Base-by-base conservation (phyloP, 805 yeast species). In the Hanseniaspora occidentalis region DNA sequence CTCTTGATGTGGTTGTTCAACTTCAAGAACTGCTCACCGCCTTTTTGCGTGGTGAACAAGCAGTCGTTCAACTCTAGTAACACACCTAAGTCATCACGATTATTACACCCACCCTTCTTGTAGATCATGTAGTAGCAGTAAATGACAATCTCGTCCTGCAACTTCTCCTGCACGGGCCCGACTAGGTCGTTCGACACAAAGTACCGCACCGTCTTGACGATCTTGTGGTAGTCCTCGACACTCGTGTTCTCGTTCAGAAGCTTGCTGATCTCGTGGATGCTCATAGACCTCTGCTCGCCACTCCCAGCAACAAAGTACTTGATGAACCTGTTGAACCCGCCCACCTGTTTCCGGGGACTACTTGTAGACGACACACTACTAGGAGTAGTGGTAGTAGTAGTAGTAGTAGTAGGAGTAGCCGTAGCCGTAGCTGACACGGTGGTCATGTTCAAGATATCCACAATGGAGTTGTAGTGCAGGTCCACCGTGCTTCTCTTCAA, bases 401-500 rank as follows among this genome's bases (percentile, higher is more conserved):
- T 24, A 24, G 26, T 38, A 13, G 16, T 31, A n/a, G 23, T 29
- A 18, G 29, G 31, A 14, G 31, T 31, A 6, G 20, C 31, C 8
- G 41, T 35, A 21, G 19, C 23, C 10, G 24, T 27, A 26, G 31
- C 16, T 19, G 29, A 45, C 24, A 45, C 54, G 3, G 51, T 53
- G 25, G 52, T 45, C 10, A 45, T 47, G 35, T 49, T 51, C 40
- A 58, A 39, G 19, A 53, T 51, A 7, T 50, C 43, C 44, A 54
- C 51, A 21, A 54, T 46, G 6, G 53, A 37, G 31, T 56, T 52
- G 39, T 57, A 57, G 43, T 58, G 61, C 2, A 47, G 45, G 18
- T 56, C 50, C 4, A 55, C 50, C 19, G 45, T 48, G 35, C 40
- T 43, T 37, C 46, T 50, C 25, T 49, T 45, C 3, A 36, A 25